Base-by-base conservation (phyloP, 306 rosid species). In the Vigna hirtella region DNA sequence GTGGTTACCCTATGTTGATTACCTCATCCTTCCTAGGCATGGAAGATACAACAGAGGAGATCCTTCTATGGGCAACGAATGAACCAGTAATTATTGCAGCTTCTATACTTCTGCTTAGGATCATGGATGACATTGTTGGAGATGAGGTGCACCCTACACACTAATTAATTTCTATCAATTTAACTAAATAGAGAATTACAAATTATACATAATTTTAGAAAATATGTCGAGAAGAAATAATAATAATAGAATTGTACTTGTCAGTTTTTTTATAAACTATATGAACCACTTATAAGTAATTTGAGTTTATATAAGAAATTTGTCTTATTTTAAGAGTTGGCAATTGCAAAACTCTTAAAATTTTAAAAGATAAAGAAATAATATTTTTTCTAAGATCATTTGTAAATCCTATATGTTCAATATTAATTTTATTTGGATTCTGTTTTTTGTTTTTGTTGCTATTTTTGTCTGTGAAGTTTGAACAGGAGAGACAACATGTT, bases 401-500 rank as follows among this genome's bases (percentile, higher is more conserved):
- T 8, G 9, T 9, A 42, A 42, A 42, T 42, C 13, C 47, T 9
- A 42, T 9, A 8, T 42, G 12, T 42, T 6, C 9, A 9, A 42
- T 8, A 9, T 9, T 42, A 12, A 42, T 42, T 42, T 42, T 42
- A 12, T 9, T 42, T 7, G 47, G 3, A 36, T 42, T 26, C 28
- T 26, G 28, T 26, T 26, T 26, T 42, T 8, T 9, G 0, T 9
- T 42, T 8, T 9, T 42, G 2, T 42, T 42, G 40, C 12, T 42
- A 42, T 42, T 42, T 42, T 43, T 17, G 4, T 68, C 6, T 1
- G 3, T 20, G 36, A 4, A 69, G 67, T 42, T 20, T 73, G 77
- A 73, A 14, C 62, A 75, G 5, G 2, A 75, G 3, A 76, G 82
- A 61, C 72, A 63, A 30, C 82, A 79, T 17, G 65, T 13, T 36